Evolutionary conservation across 768 basidiomycete species (phyloP).

Genomic region (Paxillus involutus): DNA sequence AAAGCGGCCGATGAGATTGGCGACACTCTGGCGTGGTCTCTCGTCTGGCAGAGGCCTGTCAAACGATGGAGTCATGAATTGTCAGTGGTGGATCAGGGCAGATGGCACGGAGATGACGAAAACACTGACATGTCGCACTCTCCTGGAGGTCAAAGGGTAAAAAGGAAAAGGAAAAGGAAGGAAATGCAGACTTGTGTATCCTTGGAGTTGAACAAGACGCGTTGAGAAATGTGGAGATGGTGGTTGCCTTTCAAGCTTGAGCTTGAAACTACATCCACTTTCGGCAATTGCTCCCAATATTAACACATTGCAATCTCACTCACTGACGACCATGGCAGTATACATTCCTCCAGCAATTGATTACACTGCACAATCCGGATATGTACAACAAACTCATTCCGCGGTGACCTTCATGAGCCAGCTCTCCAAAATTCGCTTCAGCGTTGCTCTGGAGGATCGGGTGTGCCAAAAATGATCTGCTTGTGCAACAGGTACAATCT

Average conservation of each 20-base stretch:
- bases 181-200: constrained; percentile 12
- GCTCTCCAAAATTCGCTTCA: constrained; percentile 18
- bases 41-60: constrained; percentile 85
- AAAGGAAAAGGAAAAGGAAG: constrained; percentile 11
- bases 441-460: constrained; percentile 16
- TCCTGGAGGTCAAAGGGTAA: constrained; percentile 14
- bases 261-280: constrained; percentile 11
- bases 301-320: neutral
- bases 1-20: constrained; percentile 88
- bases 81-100: constrained; percentile 14
- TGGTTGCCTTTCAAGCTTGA: constrained; percentile 23
- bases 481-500: constrained; percentile 39
- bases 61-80: constrained; percentile 6
- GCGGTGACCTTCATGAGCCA: constrained; percentile 18
- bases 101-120: constrained; percentile 2
- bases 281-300: constrained; percentile 12
- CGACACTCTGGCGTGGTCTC: constrained; percentile 81
- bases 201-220: neutral
- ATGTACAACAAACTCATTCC: neutral
- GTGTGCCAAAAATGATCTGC: constrained; percentile 73
- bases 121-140: constrained; percentile 29
- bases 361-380: neutral
- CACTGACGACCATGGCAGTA: constrained; percentile 10
- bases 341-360: neutral
- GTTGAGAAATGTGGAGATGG: constrained; percentile 14